Conservation (phyloP, 768 basidiomycete species). For the Hortiboletus campestris region DNA sequence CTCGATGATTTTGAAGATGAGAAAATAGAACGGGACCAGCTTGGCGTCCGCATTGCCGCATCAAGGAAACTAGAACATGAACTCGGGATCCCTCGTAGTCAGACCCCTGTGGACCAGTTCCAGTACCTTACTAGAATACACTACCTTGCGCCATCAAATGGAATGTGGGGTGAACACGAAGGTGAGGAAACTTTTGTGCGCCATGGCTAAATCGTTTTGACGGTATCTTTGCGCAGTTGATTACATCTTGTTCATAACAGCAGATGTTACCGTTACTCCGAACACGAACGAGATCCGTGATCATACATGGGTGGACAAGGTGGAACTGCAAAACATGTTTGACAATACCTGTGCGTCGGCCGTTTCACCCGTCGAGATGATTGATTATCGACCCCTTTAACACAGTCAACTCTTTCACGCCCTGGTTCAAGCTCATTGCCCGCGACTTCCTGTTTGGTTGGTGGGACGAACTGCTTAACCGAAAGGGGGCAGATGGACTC, state of each 20-base stretch:
- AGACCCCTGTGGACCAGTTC: conserved; percentile 82
- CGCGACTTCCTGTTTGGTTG: conserved; percentile 96
- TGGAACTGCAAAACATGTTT: conserved; percentile 90
- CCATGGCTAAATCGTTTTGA: conserved; percentile 1
- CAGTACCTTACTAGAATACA: conserved; percentile 96
- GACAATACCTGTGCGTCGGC: conserved; percentile 58
- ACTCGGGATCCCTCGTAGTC: conserved; percentile 79
- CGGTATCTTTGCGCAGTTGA: conserved; percentile 62
- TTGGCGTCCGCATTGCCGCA: conserved; percentile 87
- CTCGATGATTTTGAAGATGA: conserved; percentile 88
- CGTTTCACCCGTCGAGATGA: conserved; percentile 1
- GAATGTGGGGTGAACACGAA: conserved; percentile 98
- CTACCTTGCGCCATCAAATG: conserved; percentile 91
- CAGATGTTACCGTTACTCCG: conserved; percentile 76
- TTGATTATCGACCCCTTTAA: not conserved
- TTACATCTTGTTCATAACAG: conserved; percentile 94
- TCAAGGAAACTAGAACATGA: conserved; percentile 96
- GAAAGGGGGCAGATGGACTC: conserved; percentile 53
- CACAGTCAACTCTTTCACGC: conserved; percentile 86
- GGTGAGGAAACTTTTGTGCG: conserved; percentile 44
- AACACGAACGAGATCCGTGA: conserved; percentile 93
- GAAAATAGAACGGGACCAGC: conserved; percentile 71
- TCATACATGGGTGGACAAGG: conserved; percentile 86
- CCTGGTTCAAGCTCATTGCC: conserved; percentile 99
- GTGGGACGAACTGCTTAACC: conserved; percentile 89